phyloP scores from a whole-genome alignment of 1,284 basidiomycete species.

The Exsudoporus floridanus region DNA sequence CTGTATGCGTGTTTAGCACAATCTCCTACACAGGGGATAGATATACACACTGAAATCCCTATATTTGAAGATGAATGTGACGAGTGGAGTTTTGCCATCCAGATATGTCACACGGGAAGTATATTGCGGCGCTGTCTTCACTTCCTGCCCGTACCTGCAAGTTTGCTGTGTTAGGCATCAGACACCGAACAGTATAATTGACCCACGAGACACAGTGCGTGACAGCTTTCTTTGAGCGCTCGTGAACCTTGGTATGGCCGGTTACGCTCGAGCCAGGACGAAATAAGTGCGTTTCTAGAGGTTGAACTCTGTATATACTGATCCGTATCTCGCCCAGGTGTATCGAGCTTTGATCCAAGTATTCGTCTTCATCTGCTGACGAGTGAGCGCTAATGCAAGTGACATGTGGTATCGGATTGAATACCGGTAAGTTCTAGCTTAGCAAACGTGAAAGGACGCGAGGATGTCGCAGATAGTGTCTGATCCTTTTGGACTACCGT shows the following conservation, averaged over 20 bases:
- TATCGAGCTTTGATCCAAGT: slow-evolving; percentile 18
- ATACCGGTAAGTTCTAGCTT: slow-evolving; percentile 36
- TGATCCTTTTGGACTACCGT: slow-evolving; percentile 5
- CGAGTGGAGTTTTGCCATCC: slow-evolving; percentile 23
- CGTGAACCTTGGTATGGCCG: slow-evolving; percentile 34
- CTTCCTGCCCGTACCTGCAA: slow-evolving; percentile 27
- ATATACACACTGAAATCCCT: slow-evolving; percentile 26
- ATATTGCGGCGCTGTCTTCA: background rate
- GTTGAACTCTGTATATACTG: slow-evolving; percentile 18
- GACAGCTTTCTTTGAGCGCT: slow-evolving; percentile 40
- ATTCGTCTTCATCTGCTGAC: slow-evolving; percentile 34
- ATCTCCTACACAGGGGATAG: background rate
- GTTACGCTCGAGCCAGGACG: background rate
- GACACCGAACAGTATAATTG: background rate
- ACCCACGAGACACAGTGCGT: slow-evolving; percentile 38
- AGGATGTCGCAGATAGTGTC: slow-evolving; percentile 16
- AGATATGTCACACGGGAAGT: background rate
- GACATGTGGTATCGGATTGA: background rate
- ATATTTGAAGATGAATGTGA: slow-evolving; percentile 32
- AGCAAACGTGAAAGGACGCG: slow-evolving; percentile 30
- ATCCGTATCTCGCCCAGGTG: slow-evolving; percentile 24
- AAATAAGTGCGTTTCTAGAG: background rate
- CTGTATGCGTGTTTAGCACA: slow-evolving; percentile 11
- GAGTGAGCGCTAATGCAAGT: slow-evolving; percentile 2
- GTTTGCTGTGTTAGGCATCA: background rate